phyloP scores from a whole-genome alignment of 352 stramenopile genomes.

The Thalassiosira allenii region DNA sequence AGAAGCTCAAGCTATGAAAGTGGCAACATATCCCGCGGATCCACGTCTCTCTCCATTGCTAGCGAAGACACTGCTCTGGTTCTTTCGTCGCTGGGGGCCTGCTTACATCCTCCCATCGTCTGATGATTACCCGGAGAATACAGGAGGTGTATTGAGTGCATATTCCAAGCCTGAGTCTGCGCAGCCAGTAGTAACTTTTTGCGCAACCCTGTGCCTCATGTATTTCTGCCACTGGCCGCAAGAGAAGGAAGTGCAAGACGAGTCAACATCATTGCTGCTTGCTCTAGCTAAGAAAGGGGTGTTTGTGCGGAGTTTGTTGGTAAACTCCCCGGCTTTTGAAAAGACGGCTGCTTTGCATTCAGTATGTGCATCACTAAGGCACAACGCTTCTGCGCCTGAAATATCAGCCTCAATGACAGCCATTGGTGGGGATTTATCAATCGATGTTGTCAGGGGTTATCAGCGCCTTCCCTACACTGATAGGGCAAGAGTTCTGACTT shows the following conservation, averaged over 20 bases:
- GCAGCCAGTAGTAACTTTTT: constrained; percentile 72
- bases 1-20: constrained; percentile 77
- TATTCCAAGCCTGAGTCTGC: constrained; percentile 65
- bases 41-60: constrained; percentile 77
- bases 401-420: constrained; percentile 23
- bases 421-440: constrained; percentile 49
- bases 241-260: constrained; percentile 78
- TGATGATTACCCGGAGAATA: constrained; percentile 45
- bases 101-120: constrained; percentile 75
- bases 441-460: constrained; percentile 70
- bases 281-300: constrained; percentile 65
- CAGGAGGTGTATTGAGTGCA: constrained; percentile 55
- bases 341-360: constrained; percentile 71
- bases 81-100: constrained; percentile 75
- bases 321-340: constrained; percentile 65
- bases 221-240: constrained; percentile 77
- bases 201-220: constrained; percentile 74
- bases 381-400: constrained; percentile 60
- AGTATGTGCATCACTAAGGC: constrained; percentile 69
- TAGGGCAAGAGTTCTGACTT: constrained; percentile 70
- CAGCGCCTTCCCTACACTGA: constrained; percentile 78
- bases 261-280: constrained; percentile 62
- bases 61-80: constrained; percentile 80
- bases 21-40: constrained; percentile 63
- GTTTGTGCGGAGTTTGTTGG: constrained; percentile 64